A percentile compares a stretch with the other conserved stretches of the same genome.
These are phyloP conservation scores for Anthracocystis walkeri DNA, from an alignment of 1,284 basidiomycete species.

Conservation along the genomic window DNA sequence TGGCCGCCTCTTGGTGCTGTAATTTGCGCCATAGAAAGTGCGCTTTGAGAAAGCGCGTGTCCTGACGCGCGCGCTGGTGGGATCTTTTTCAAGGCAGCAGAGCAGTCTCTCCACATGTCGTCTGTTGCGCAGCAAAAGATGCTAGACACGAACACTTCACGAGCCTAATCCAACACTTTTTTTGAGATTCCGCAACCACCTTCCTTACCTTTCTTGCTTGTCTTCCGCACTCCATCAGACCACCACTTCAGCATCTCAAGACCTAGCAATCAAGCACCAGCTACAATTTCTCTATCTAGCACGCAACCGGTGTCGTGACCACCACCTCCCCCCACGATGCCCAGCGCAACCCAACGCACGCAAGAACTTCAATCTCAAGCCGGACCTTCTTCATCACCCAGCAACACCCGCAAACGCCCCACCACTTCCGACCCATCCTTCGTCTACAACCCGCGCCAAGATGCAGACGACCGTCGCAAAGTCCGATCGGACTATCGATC, in stretches of 20 bases:
- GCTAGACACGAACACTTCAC: constrained; percentile 1
- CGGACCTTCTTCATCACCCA: constrained; percentile 21
- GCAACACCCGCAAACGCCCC: constrained; percentile 22
- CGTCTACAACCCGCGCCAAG: constrained; percentile 55
- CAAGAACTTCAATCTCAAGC: constrained; percentile 25
- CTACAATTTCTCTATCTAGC: neutral
- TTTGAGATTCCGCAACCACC: neutral
- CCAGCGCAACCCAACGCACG: neutral
- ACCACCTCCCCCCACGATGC: constrained; percentile 4
- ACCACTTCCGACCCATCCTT: constrained; percentile 18
- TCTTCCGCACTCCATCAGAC: neutral
- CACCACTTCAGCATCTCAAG: neutral
- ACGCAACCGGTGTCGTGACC: neutral
- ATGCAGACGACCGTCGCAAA: constrained; percentile 44
- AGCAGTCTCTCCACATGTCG: neutral
- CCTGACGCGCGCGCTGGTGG: neutral
- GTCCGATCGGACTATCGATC: constrained; percentile 55
- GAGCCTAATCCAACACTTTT: constrained; percentile 14
- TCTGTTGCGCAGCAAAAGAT: constrained; percentile 4
- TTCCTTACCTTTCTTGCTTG: neutral
- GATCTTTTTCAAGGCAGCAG: neutral
- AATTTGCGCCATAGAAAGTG: constrained; percentile 9
- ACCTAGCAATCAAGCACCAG: no score
- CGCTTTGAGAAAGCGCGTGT: constrained; percentile 3
- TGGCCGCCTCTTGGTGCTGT: neutral